A percentile compares a stretch with the other conserved stretches of the same genome.
phyloP scores from a whole-genome alignment of 2,329 filamentous ascomycete species.

The Ceratocystis ficicola region DNA sequence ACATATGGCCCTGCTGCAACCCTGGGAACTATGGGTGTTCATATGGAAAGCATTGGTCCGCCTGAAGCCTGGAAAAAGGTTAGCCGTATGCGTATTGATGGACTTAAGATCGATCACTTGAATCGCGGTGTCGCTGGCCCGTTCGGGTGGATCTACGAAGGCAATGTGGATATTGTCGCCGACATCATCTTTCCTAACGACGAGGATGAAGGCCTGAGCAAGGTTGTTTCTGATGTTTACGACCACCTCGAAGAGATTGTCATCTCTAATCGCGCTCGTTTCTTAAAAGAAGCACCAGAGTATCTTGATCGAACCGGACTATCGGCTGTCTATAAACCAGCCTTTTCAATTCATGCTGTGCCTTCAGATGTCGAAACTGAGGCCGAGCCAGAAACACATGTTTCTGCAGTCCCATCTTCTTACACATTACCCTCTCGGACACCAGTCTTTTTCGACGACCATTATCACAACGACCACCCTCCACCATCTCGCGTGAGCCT shows the following conservation, averaged over 20 bases:
- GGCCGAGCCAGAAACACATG: conserved; percentile 14
- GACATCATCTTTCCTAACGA: conserved; percentile 92
- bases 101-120: conserved; percentile 85
- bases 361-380: conserved; percentile 8
- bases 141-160: conserved; percentile 96
- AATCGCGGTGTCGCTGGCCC: conserved; percentile 87
- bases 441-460: conserved; percentile 18
- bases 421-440: conserved; percentile 20
- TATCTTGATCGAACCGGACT: conserved; percentile 21
- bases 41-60: conserved; percentile 45
- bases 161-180: conserved; percentile 89
- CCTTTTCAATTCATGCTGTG: conserved; percentile 17
- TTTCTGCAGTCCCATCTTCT: conserved; percentile 17
- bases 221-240: conserved; percentile 95
- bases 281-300: conserved; percentile 21
- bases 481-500: conserved; percentile 5
- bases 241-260: conserved; percentile 91
- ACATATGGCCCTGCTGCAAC: conserved; percentile 19
- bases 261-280: conserved; percentile 49
- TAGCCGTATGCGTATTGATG: conserved; percentile 81
- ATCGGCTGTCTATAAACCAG: conserved; percentile 20
- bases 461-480: conserved; percentile 22
- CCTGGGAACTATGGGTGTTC: conserved; percentile 19
- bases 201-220: conserved; percentile 74
- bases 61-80: conserved; percentile 83